Evolutionary conservation across 495 filamentous ascomycete genomes (phyloP).

Genomic region (Aspergillus haitiensis): DNA sequence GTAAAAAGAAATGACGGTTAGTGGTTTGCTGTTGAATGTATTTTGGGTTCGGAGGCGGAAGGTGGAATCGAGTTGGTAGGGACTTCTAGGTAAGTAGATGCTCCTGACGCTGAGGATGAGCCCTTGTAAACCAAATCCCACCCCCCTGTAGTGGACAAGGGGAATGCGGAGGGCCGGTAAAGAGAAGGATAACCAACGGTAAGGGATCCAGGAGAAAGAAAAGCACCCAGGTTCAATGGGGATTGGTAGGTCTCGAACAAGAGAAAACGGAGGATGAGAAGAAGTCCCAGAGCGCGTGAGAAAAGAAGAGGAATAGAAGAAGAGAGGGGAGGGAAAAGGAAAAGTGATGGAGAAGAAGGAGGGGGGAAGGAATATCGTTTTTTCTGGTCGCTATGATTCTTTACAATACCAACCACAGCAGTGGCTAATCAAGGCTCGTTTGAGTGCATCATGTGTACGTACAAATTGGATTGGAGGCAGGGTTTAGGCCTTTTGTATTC

Average conservation of each 20-base stretch:
- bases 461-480: background rate
- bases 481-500: background rate
- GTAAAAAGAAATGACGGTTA: constrained; percentile 10
- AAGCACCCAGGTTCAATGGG: background rate
- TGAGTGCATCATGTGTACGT: background rate
- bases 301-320: constrained; percentile 5
- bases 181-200: constrained; percentile 5
- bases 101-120: constrained; percentile 14
- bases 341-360: constrained; percentile 1
- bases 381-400: constrained; percentile 11
- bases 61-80: constrained; percentile 2
- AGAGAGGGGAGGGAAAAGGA: background rate
- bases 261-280: background rate
- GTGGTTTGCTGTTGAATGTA: constrained; percentile 21
- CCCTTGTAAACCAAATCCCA: constrained; percentile 12
- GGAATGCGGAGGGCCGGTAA: background rate
- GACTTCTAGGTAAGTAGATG: background rate
- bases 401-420: constrained; percentile 11
- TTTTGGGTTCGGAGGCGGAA: constrained; percentile 12
- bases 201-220: constrained; percentile 3
- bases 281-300: background rate
- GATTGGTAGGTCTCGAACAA: background rate
- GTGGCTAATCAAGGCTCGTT: constrained; percentile 1
- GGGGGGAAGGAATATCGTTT: constrained; percentile 4
- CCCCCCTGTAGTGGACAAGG: constrained; percentile 15